A percentile compares a stretch with the other conserved stretches of the same genome.
Evolutionary conservation across 2,329 filamentous ascomycete species (phyloP).

Genomic region (Pseudocercospora musae): DNA sequence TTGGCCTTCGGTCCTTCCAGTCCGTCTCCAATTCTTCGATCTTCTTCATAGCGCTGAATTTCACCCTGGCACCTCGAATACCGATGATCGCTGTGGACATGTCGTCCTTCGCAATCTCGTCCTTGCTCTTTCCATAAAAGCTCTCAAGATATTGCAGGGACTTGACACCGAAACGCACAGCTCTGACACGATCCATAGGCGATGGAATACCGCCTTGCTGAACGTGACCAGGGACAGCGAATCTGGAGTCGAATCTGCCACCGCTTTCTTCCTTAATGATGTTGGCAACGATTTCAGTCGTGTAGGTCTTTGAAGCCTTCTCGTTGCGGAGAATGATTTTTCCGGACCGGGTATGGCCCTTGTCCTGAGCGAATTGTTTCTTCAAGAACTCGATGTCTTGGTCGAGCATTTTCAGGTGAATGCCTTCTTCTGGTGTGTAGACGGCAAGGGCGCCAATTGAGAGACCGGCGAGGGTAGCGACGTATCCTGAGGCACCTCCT

Average conservation of each 20-base stretch:
- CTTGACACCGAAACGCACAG: constrained; percentile 87
- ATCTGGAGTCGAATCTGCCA: constrained; percentile 86
- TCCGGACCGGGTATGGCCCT: constrained; percentile 82
- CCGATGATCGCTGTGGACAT: constrained; percentile 80
- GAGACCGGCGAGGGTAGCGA: constrained; percentile 85
- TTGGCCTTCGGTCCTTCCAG: constrained; percentile 85
- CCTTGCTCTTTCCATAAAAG: constrained; percentile 63
- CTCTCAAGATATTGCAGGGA: constrained; percentile 87
- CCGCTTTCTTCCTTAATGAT: constrained; percentile 94
- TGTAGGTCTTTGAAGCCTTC: constrained; percentile 85
- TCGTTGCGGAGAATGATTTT: constrained; percentile 97
- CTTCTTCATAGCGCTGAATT: constrained; percentile 77
- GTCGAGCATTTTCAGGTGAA: constrained; percentile 88
- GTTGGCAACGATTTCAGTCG: constrained; percentile 86
- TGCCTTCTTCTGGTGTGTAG: constrained; percentile 95
- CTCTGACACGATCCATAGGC: constrained; percentile 92
- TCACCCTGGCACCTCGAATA: constrained; percentile 82
- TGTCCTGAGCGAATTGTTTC: constrained; percentile 78
- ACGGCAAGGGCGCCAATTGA: constrained; percentile 89
- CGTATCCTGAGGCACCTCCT: constrained; percentile 88
- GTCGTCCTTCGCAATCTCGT: constrained; percentile 69
- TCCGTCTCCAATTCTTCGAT: constrained; percentile 85
- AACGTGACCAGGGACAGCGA: constrained; percentile 89
- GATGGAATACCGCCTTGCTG: constrained; percentile 92
- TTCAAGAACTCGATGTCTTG: constrained; percentile 87